Conservation (phyloP, 2,329 filamentous ascomycete species). For the Albophoma yamanashiensis region DNA sequence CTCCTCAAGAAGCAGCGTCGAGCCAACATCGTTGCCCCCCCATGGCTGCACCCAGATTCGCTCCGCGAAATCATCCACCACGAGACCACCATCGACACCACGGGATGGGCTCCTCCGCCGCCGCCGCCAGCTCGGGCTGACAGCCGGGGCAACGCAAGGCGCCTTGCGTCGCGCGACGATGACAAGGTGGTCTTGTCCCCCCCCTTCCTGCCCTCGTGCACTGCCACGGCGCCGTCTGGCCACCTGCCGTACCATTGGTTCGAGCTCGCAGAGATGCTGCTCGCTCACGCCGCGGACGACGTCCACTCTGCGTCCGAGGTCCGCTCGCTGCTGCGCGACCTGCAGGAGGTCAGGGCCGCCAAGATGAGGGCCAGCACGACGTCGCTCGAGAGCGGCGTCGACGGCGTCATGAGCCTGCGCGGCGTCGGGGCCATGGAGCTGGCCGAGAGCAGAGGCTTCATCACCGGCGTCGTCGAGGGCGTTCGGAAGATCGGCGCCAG, state of each 20-base stretch:
- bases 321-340: constrained; percentile 63
- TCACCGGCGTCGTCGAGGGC: constrained; percentile 78
- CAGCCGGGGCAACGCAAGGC: constrained; percentile 29
- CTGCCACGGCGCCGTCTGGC: constrained; percentile 54
- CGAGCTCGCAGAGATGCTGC: constrained; percentile 76
- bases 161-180: constrained; percentile 15
- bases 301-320: constrained; percentile 64
- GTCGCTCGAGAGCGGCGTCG: constrained; percentile 58
- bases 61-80: constrained; percentile 68
- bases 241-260: constrained; percentile 92
- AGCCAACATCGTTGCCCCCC: constrained; percentile 82
- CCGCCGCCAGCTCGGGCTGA: constrained; percentile 47
- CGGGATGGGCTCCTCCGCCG: constrained; percentile 68
- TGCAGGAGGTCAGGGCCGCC: constrained; percentile 79
- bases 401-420: constrained; percentile 55
- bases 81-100: constrained; percentile 63
- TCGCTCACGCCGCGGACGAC: constrained; percentile 79
- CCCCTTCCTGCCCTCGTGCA: constrained; percentile 71
- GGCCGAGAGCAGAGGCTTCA: constrained; percentile 74
- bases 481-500: constrained; percentile 75
- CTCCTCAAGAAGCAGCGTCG: constrained; percentile 90
- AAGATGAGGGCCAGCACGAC: constrained; percentile 73
- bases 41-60: constrained; percentile 73
- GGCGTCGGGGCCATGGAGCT: constrained; percentile 92
- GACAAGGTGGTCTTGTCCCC: constrained; percentile 40